Conservation (phyloP, 768 basidiomycete species). For the Suillus variegatus region DNA sequence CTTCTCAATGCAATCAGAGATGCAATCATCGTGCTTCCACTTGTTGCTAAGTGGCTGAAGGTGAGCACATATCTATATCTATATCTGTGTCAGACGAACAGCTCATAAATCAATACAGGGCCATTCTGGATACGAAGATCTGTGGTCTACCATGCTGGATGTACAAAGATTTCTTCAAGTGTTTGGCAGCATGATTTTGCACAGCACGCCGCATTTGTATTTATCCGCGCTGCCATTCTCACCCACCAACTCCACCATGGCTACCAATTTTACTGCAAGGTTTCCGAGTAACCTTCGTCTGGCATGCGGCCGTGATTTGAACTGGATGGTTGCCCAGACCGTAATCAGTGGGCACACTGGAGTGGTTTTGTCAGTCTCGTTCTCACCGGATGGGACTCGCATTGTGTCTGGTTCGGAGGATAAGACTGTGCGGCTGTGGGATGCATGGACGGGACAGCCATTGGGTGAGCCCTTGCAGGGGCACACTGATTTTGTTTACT, state of each 20-base stretch:
- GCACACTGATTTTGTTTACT: neutral
- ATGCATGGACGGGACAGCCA: neutral
- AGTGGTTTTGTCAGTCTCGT: neutral
- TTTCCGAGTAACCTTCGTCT: too few species aligned
- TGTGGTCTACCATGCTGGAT: too few species aligned
- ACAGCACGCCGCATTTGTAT: neutral
- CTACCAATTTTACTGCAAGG: too few species aligned
- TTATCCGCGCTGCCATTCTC: too few species aligned
- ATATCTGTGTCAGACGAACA: too few species aligned
- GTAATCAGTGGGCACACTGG: slow-evolving; percentile 2
- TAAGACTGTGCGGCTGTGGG: neutral
- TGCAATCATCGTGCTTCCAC: neutral
- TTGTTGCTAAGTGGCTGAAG: neutral
- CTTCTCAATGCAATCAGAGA: neutral
- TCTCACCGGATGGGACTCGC: neutral
- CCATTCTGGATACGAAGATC: too few species aligned
- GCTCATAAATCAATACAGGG: neutral
- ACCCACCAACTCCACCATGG: too few species aligned
- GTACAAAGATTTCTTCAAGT: too few species aligned
- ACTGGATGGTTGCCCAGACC: too few species aligned
- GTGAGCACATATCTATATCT: neutral
- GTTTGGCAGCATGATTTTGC: too few species aligned
- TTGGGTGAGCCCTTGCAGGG: neutral
- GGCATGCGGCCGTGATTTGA: too few species aligned
- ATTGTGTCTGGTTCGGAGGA: neutral